A percentile compares a stretch with the other conserved stretches of the same genome.
These are phyloP conservation scores for Ettlia oleoabundans DNA, from an alignment of 139 green algal genomes.

Conservation along the genomic window DNA sequence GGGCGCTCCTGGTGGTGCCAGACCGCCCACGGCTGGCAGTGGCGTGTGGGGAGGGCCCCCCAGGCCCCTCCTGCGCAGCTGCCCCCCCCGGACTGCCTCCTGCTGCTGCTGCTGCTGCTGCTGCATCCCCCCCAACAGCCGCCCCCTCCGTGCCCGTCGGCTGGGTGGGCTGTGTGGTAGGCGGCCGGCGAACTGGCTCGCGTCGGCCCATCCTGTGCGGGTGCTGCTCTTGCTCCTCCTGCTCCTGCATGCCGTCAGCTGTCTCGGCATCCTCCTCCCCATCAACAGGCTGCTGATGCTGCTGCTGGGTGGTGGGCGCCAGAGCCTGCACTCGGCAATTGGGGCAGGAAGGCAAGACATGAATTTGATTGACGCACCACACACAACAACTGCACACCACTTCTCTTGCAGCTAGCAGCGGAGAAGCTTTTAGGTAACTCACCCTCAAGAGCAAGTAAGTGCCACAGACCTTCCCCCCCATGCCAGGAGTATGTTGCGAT, in stretches of 20 bases:
- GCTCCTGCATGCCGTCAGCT: background rate
- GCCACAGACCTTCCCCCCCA: background rate
- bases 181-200: background rate
- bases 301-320: constrained; percentile 7
- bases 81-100: too few relatives aligned
- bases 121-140: too few relatives aligned
- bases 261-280: background rate
- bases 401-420: background rate
- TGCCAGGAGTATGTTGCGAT: too few relatives aligned
- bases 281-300: background rate
- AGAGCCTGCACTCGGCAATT: background rate
- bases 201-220: background rate
- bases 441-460: background rate
- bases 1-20: too few relatives aligned
- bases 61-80: too few relatives aligned
- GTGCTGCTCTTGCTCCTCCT: background rate
- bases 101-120: too few relatives aligned
- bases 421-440: too few relatives aligned
- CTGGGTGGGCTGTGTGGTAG: background rate
- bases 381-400: background rate
- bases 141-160: background rate
- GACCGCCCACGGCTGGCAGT: too few relatives aligned
- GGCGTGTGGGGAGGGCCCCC: too few relatives aligned
- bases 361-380: background rate
- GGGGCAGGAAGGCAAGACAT: background rate